phyloP scores from a whole-genome alignment of 371 early-diverging fungal species.

The Circinella umbellata region DNA sequence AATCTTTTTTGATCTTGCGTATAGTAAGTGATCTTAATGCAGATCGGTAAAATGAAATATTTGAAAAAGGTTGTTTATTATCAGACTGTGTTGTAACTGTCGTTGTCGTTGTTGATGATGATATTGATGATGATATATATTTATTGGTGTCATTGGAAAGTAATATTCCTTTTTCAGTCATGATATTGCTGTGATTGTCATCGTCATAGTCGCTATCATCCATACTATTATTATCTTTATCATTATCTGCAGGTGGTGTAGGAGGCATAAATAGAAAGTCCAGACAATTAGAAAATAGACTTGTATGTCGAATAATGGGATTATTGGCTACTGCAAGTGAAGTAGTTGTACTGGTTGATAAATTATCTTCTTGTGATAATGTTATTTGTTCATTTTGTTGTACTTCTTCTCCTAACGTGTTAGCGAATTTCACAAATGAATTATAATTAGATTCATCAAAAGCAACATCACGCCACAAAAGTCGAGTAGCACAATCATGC shows the following conservation, averaged over 20 bases:
- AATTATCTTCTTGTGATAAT: not conserved
- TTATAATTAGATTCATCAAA: conserved; percentile 31
- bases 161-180: not conserved
- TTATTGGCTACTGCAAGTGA: not conserved
- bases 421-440: conserved; percentile 12
- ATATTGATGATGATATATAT: conserved; percentile 1
- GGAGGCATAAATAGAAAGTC: not conserved
- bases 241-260: not conserved
- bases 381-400: not conserved
- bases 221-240: no score
- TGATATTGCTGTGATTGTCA: not conserved
- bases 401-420: not conserved
- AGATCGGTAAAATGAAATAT: conserved; percentile 7
- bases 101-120: not conserved
- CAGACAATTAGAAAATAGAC: conserved; percentile 5
- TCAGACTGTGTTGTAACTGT: no score
- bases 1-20: conserved; percentile 41
- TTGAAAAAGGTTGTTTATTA: not conserved
- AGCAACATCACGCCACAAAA: conserved; percentile 37
- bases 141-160: not conserved
- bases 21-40: conserved; percentile 37
- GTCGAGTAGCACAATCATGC: conserved; percentile 43
- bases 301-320: not conserved
- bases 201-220: no score
- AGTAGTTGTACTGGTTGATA: not conserved